Evolutionary conservation across 495 filamentous ascomycete genomes (phyloP), one percentile per base, ranked within the genome.

Genomic region (Penicillium dipodomyicola): DNA sequence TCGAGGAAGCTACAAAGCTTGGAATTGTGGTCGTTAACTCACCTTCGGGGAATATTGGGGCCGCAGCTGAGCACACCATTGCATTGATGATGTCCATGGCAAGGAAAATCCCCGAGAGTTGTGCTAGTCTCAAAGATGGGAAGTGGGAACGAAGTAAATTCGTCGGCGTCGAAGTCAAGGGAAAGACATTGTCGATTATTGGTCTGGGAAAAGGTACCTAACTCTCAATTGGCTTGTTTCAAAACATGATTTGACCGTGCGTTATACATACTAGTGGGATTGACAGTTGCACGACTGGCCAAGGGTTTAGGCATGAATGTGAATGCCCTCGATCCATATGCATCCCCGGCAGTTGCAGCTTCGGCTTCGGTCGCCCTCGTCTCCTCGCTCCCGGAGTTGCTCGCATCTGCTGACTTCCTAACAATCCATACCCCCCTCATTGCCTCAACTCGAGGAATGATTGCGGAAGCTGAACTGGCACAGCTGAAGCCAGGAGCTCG

Each of bases 391-490:
- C 59, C 68, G 3, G 82, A 81, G 20, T 67, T 92, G 39, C 74
- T 91, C 6, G 71, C 77, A 11, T 75, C 72, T 33, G 83, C 82
- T 15, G 88, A 92, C 65, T 87, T 90, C 63, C 68, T 92, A 45
- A 90, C 87, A 1, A 83, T 91, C 25, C 88, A 91, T 58, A 90
- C 88, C 5, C 88, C 88, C 0, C 72, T 92, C 56, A 82, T 89
- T 59, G 84, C 84, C 5, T 84, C 80, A 7, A 92, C 88, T 8
- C 80, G 81, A 15, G 84, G 86, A 48, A 74, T 92, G 66, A 81
- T 91, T 4, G 77, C 81, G 19, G 74, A 74, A 7, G 64, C 68
- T 3, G 85, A 92, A 65, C 69, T 92, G n/a, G 65, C 67, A 29
- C 75, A 72, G 44, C 90, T 92, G 87, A 89, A 87, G 68, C 69